Evolutionary conservation across 805 yeast species (phyloP), one percentile per base, ranked within the genome.

Genomic region (Monosporozyma siamensis): DNA sequence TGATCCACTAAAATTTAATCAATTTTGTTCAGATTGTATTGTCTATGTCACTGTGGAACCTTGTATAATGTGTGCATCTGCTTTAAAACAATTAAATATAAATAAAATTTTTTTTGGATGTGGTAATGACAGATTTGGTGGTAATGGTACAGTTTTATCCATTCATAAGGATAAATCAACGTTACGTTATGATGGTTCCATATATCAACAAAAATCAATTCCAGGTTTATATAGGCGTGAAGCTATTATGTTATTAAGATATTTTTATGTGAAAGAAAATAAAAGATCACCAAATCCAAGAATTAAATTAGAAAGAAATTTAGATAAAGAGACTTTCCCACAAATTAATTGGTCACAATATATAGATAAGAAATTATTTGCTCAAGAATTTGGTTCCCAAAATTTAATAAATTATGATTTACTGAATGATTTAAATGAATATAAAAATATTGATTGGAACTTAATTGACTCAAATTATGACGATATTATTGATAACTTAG

Each of bases 41-140:
- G 68, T 92, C 6, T 90, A 88, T 60, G 98, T 92, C 21, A 88
- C 97, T 0, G 97, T 92, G 0, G 98, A 92, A 62, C 98, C 98
- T 0, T 92, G 98, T 58, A 82, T 92, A 6, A 92, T 92, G 98
- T 92, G 98, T 66, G 97, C 96, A 0, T 78, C 92, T 32, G 88
- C 95, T 2, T 64, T 92, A 32, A 72, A 89, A 45, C 98, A 92
- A 52, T 59, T 89, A 37, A 81, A 82, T 1, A 77, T 92, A 9
- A 63, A 75, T 24, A 67, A 69, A 32, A 95, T 90, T 1, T 78
- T 79, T 37, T 92, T 86, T 55, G 97, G 98, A 0, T 89, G 96
- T 55, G 92, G 87, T 0, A 92, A 92, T 59, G 97, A 90, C 48
- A 65, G 97, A 37, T 92, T 92, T 65, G 98, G 98, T 0, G 97